Base-by-base conservation (phyloP, 805 yeast species). In the Yamadazyma sp. region DNA sequence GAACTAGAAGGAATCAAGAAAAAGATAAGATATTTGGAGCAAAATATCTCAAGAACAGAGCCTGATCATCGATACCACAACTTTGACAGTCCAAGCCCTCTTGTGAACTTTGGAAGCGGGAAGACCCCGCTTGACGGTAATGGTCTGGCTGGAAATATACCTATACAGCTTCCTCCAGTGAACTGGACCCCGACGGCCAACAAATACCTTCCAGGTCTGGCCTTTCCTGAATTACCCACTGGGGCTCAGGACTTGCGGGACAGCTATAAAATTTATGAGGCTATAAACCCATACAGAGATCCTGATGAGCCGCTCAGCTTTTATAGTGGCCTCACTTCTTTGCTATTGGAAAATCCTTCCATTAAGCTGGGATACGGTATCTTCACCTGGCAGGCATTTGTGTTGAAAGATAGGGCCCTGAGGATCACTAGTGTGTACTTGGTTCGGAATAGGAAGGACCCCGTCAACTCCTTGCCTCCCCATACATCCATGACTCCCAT, bases 291-390 rank as follows among this genome's bases (percentile, higher is more conserved):
- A 15, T 43, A 51, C 42, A 35, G 44, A 15, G 35, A 52, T 25
- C 28, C 52, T 3, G 52, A 62, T 14, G 77, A 70, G 9, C 40
- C 41, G 1, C 57, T 77, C 5, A 63, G 71, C 36, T 59, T 76
- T 22, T 70, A 64, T 42, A 56, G 55, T 1, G 74, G 73, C 2
- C 64, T 63, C 45, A 45, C 66, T 3, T 71, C 82, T 0, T 60
- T 75, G 38, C 55, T 67, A 35, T 6, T 30, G 16, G 29, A 23
- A 20, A 26, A 26, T 13, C 15, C 68, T 3, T 37, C 50, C 10
- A 54, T 76, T 28, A 54, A 70, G 21, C 63, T 65, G 41, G 68
- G 70, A 46, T 71, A 67, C 53, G 84, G 82, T 1, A 78, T 82
- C 0, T 62, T 76, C 23, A 54, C 80, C 1, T 71, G 78, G 71